phyloP scores from a whole-genome alignment of 208 protist species.

The Wallacemonas sp. region DNA sequence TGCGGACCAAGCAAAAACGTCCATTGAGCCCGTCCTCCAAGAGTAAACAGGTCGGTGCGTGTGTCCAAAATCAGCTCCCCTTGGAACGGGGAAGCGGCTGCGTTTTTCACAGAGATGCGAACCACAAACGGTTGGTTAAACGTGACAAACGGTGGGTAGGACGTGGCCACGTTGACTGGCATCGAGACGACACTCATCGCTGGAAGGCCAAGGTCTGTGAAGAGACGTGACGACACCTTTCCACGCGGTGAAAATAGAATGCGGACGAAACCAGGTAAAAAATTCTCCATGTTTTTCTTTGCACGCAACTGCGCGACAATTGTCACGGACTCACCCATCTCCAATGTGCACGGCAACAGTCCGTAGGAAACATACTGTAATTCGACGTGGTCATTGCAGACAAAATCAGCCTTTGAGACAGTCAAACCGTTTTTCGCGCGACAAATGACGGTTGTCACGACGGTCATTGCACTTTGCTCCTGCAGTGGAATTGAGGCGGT shows the following conservation, averaged over 20 bases:
- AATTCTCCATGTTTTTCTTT: slow-evolving; percentile 19
- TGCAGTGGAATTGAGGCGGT: slow-evolving; percentile 12
- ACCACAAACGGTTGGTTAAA: slow-evolving; percentile 34
- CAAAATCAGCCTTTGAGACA: slow-evolving; percentile 42
- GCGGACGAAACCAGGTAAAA: slow-evolving; percentile 57
- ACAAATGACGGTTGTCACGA: slow-evolving; percentile 52
- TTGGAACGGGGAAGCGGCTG: slow-evolving; percentile 24
- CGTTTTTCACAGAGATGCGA: slow-evolving; percentile 41
- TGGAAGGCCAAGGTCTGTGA: slow-evolving; percentile 59
- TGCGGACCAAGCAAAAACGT: slow-evolving; percentile 29
- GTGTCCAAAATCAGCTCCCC: slow-evolving; percentile 44
- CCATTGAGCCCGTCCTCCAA: slow-evolving; percentile 36
- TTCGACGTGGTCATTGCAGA: slow-evolving; percentile 32
- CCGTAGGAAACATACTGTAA: slow-evolving; percentile 36
- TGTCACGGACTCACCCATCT: slow-evolving; percentile 59
- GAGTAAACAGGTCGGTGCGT: slow-evolving; percentile 26
- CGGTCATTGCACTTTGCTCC: slow-evolving; percentile 34
- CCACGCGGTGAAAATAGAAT: slow-evolving; percentile 36
- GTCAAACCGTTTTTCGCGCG: slow-evolving; percentile 43
- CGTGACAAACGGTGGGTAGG: slow-evolving; percentile 36
- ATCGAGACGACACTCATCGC: slow-evolving; percentile 36
- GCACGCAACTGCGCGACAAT: slow-evolving; percentile 40
- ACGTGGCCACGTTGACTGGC: slow-evolving; percentile 29
- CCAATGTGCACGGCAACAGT: slow-evolving; percentile 37
- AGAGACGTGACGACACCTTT: slow-evolving; percentile 24